phyloP scores from a whole-genome alignment of 2,329 filamentous ascomycete genomes.

The Diaporthe aspalathi region DNA sequence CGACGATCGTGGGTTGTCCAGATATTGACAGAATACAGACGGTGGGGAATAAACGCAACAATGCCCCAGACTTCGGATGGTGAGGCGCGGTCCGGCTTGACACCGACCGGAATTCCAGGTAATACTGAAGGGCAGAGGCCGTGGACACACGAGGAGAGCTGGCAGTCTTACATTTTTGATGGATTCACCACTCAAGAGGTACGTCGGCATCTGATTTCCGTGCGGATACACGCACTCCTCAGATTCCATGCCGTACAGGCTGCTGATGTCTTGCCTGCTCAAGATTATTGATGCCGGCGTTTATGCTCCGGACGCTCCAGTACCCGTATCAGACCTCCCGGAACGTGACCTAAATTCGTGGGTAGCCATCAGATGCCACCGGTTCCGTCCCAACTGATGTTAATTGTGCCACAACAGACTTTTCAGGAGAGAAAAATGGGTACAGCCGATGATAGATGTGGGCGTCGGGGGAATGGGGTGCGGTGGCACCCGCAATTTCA shows the following conservation, averaged over 20 bases:
- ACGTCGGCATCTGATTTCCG: neutral
- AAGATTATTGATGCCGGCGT: neutral
- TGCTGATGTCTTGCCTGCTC: neutral
- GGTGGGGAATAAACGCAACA: neutral
- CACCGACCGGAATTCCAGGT: neutral
- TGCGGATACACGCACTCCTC: neutral
- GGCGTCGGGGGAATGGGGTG: neutral
- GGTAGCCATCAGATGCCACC: neutral
- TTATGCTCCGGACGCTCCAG: neutral
- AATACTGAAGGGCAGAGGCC: neutral
- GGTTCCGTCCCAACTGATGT: neutral
- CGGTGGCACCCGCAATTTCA: neutral
- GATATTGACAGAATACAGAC: neutral
- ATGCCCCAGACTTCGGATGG: neutral
- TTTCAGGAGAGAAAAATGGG: neutral
- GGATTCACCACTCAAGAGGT: constrained; percentile 6
- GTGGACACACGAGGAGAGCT: constrained; percentile 11
- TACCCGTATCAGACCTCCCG: neutral
- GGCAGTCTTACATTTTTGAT: neutral
- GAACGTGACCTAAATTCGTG: neutral
- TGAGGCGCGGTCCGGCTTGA: neutral
- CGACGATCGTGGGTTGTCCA: neutral
- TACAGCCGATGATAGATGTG: neutral
- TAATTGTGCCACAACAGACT: neutral
- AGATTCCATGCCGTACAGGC: neutral